phyloP scores from a whole-genome alignment of 2,329 filamentous ascomycete species.

The Clarireedia sp. region DNA sequence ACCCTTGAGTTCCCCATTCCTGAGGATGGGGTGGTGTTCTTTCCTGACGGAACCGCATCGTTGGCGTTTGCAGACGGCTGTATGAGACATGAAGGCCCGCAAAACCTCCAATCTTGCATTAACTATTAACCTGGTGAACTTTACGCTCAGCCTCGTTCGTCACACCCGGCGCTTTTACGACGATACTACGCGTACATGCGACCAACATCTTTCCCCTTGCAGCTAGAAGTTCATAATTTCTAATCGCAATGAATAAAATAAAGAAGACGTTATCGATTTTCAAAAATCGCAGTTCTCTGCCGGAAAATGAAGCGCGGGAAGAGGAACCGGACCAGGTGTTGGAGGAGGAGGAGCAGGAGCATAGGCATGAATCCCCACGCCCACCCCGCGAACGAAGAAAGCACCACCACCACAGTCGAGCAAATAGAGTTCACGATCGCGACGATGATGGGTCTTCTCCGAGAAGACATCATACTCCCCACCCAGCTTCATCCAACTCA shows the following conservation, averaged over 20 bases:
- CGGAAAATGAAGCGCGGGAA: too few relatives aligned
- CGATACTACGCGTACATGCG: neutral
- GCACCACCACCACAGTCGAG: neutral
- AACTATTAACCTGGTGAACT: neutral
- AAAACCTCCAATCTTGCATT: neutral
- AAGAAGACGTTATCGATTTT: neutral
- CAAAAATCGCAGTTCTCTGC: neutral
- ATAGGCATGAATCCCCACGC: neutral
- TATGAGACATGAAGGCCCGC: neutral
- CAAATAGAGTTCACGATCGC: neutral
- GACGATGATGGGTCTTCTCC: slow-evolving; percentile 1
- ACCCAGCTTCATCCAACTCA: neutral
- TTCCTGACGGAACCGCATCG: neutral
- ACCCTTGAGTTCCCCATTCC: neutral
- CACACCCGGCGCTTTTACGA: neutral
- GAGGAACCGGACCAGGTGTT: too few relatives aligned
- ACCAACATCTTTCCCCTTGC: neutral
- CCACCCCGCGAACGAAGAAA: neutral
- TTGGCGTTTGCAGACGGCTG: neutral
- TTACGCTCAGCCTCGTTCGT: neutral
- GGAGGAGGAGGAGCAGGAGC: neutral
- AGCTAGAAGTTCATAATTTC: neutral
- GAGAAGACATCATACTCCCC: neutral
- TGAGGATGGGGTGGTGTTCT: neutral
- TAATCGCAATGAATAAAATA: neutral